phyloP scores from a whole-genome alignment of 306 rosid genomes.

The Pterocarpus santalinus region DNA sequence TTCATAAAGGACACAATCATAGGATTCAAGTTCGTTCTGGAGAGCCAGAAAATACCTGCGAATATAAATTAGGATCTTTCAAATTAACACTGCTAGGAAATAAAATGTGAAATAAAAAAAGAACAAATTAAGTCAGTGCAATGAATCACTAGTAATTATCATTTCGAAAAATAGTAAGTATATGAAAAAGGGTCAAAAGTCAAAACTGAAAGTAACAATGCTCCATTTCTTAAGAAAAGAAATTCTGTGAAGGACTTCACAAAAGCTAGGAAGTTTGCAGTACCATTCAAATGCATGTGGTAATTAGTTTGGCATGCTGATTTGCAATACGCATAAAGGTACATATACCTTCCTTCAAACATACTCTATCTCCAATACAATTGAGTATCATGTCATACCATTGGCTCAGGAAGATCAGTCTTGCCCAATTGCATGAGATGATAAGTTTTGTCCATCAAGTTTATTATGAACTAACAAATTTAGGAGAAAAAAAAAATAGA shows the following conservation, averaged over 20 bases:
- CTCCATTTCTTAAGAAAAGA: constrained; percentile 16
- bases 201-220: neutral
- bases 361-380: neutral
- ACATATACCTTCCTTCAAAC: neutral
- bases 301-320: neutral
- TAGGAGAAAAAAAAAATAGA: neutral
- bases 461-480: constrained; percentile 1
- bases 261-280: constrained; percentile 29
- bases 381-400: neutral
- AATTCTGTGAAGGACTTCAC: constrained; percentile 14
- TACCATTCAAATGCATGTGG: neutral
- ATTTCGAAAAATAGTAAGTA: neutral
- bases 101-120: constrained; percentile 10
- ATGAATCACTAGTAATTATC: neutral
- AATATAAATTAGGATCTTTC: constrained; percentile 24
- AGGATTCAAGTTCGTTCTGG: constrained; percentile 85
- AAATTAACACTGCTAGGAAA: neutral
- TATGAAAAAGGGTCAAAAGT: constrained; percentile 22
- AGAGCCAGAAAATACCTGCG: constrained; percentile 87
- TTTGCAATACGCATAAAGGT: constrained; percentile 1
- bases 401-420: neutral
- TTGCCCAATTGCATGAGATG: neutral
- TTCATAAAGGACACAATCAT: constrained; percentile 92
- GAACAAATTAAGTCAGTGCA: constrained; percentile 12
- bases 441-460: constrained; percentile 15